These are phyloP conservation scores for Terana coerulea DNA, from an alignment of 768 basidiomycete genomes.

Conservation along the genomic window DNA sequence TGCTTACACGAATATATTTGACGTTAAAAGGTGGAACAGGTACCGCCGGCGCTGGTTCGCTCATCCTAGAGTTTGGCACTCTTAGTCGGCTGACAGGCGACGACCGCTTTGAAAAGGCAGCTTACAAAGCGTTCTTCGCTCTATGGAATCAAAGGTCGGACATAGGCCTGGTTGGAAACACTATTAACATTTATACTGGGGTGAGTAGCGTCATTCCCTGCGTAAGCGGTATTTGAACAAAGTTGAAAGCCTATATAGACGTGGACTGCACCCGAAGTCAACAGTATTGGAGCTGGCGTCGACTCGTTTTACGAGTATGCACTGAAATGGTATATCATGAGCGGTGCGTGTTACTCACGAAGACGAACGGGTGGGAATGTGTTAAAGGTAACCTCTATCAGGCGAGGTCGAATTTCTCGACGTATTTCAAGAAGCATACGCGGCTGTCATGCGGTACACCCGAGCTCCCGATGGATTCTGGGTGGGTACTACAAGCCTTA, in stretches of 20 bases:
- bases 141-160: constrained; percentile 90
- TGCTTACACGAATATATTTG: not conserved
- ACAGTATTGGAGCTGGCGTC: constrained; percentile 88
- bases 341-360: constrained; percentile 43
- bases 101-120: constrained; percentile 84
- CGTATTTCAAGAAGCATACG: constrained; percentile 35
- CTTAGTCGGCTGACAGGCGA: constrained; percentile 90
- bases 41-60: constrained; percentile 88
- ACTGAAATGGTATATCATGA: constrained; percentile 87
- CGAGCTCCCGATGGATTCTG: constrained; percentile 83
- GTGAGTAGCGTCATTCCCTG: constrained; percentile 47
- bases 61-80: constrained; percentile 93
- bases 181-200: constrained; percentile 76
- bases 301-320: constrained; percentile 97
- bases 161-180: constrained; percentile 86
- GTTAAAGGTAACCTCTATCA: constrained; percentile 12
- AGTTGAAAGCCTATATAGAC: constrained; percentile 33
- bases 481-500: constrained; percentile 41
- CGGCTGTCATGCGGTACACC: constrained; percentile 68
- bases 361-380: not conserved
- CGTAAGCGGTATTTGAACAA: not conserved
- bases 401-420: constrained; percentile 36
- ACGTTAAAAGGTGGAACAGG: constrained; percentile 46
- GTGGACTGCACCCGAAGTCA: constrained; percentile 76
- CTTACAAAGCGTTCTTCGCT: constrained; percentile 87